Percentiles rank a stretch among this genome's conserved stretches.
These are phyloP conservation scores for Pseudopyrenochaeta lycopersici DNA, from an alignment of 2,329 filamentous ascomycete species.

Conservation along the genomic window DNA sequence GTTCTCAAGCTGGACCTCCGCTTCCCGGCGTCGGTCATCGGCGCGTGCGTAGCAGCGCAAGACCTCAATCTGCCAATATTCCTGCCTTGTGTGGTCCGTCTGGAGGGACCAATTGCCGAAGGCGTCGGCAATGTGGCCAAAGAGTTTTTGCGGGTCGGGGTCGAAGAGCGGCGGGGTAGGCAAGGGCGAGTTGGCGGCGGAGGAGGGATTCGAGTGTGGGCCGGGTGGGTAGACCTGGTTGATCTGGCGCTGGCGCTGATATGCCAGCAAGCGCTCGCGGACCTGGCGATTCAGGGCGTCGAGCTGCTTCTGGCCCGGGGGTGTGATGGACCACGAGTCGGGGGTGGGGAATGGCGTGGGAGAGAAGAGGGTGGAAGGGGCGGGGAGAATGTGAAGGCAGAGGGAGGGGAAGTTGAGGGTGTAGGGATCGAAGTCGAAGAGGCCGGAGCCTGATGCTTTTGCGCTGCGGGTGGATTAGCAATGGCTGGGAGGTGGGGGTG, in stretches of 20 bases:
- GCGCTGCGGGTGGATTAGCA: slow-evolving; percentile 46
- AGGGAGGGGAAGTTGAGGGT: slow-evolving; percentile 86
- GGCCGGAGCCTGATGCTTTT: slow-evolving; percentile 53
- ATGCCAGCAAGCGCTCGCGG: slow-evolving; percentile 66
- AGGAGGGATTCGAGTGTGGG: slow-evolving; percentile 34
- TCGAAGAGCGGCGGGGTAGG: slow-evolving; percentile 55
- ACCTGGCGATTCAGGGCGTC: slow-evolving; percentile 75
- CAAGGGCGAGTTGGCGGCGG: slow-evolving; percentile 43
- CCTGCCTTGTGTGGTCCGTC: slow-evolving; percentile 56
- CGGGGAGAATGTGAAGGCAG: slow-evolving; percentile 80
- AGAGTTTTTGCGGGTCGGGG: slow-evolving; percentile 73
- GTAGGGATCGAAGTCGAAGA: slow-evolving; percentile 84
- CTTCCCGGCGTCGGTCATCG: slow-evolving; percentile 48
- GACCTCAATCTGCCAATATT: slow-evolving; percentile 58
- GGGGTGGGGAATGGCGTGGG: slow-evolving; percentile 79
- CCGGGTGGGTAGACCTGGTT: slow-evolving; percentile 44
- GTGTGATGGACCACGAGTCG: slow-evolving; percentile 81
- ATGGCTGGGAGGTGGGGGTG: not conserved
- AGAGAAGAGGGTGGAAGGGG: slow-evolving; percentile 84
- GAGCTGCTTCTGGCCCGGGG: slow-evolving; percentile 77
- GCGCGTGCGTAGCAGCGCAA: slow-evolving; percentile 55
- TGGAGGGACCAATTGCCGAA: slow-evolving; percentile 80
- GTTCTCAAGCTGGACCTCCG: slow-evolving; percentile 49
- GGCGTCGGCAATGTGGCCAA: slow-evolving; percentile 78
- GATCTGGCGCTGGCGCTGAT: slow-evolving; percentile 46